Percentiles rank a stretch among this genome's conserved stretches.
These are phyloP conservation scores for Chlorella sp. DNA, from an alignment of 139 green algal species.

Conservation along the genomic window DNA sequence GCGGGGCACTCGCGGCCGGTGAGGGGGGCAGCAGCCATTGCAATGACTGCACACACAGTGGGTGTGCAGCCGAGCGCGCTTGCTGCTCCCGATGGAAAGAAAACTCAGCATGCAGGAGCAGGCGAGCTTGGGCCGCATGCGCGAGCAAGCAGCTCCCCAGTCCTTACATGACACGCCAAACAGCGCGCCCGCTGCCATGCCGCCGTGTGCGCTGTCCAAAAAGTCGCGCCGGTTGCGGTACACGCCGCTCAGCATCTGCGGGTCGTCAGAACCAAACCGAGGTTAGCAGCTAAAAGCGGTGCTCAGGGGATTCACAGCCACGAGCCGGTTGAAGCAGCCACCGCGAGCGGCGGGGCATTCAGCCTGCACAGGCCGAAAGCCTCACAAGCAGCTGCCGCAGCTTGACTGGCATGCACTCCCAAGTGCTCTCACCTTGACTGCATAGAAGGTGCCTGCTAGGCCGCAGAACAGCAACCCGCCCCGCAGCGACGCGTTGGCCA, in stretches of 20 bases:
- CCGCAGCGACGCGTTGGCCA: constrained; percentile 29
- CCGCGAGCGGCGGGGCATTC: not conserved
- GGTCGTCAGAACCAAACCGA: too few relatives aligned
- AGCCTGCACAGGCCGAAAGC: not conserved
- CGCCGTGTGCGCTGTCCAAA: constrained; percentile 40
- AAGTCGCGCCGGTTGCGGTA: constrained; percentile 43
- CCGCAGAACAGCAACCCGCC: constrained; percentile 45
- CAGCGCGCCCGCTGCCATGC: constrained; percentile 37
- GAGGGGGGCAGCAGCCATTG: not conserved
- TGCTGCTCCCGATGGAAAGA: too few relatives aligned
- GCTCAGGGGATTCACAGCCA: too few relatives aligned
- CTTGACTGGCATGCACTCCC: too few relatives aligned
- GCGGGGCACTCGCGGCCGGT: not conserved
- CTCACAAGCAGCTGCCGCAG: too few relatives aligned
- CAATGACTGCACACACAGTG: too few relatives aligned
- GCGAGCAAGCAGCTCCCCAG: too few relatives aligned
- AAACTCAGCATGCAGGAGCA: too few relatives aligned
- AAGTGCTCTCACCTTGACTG: constrained; percentile 19
- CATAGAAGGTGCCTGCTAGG: constrained; percentile 53
- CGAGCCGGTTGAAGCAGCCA: too few relatives aligned
- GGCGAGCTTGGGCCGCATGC: too few relatives aligned
- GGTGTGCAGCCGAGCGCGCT: too few relatives aligned
- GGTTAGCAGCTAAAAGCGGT: too few relatives aligned
- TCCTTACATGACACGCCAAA: constrained; percentile 40
- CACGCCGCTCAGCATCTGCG: constrained; percentile 46